Base-by-base conservation (phyloP, 176 grass and related monocot genomes). In the Stipa capillata region DNA sequence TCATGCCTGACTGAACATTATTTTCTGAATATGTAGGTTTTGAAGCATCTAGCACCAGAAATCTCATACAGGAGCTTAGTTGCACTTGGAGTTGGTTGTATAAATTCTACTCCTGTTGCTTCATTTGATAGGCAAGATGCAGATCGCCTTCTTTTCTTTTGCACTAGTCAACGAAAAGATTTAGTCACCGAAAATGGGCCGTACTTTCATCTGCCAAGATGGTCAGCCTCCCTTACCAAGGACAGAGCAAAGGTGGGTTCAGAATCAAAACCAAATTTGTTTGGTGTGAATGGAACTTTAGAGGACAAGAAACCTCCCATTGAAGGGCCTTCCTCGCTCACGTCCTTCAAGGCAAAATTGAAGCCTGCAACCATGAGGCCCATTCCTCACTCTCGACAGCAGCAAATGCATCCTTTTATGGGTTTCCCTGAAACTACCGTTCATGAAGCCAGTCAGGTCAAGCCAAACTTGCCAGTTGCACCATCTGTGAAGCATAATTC, bases 141-240 rank as follows among this genome's bases (percentile, higher is more conserved):
- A 73, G 90, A 93, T 36, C 88, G 96, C 37, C 86, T 99, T 89
- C 92, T 95, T 74, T 99, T 93, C 85, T 99, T 99, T 78, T 99
- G 92, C 67, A 85, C 57, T 48, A 80, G 63, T 58, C 87, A 89
- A 82, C 29, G 9, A n/a, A 87, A 81, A 85, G 51, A 78, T 32
- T 89, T 77, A 64, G 58, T 56, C 77, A 47, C 33, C 53, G 85
- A 87, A 74, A 86, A 82, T 63, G 45, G 73, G 65, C 77, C 59
- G 5, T 71, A 73, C 49, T 85, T 90, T 85, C 76, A 80, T 86
- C 66, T 89, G 47, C 85, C 90, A 58, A 87, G 81, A 72, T 93
- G 80, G 80, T 87, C 88, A 74, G 90, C 96, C 54, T 90, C 85
- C 32, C 76, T 95, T 58, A 77, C 72, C 20, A 95, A 87, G 79